phyloP scores from a whole-genome alignment of 805 yeast species.

The Lachancea mirantina region DNA sequence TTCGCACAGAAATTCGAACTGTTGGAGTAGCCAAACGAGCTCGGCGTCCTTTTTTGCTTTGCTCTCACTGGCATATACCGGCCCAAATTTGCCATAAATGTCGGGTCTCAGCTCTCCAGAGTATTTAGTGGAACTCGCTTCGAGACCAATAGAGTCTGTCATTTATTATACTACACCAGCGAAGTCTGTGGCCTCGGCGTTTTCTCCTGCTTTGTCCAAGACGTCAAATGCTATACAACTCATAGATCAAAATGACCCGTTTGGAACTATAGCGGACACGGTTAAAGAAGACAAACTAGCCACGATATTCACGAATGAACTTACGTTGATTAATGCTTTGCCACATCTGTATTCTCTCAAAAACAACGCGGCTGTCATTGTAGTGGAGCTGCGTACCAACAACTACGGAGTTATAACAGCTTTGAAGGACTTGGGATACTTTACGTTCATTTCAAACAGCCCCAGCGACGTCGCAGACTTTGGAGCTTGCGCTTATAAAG shows the following conservation, averaged over 20 bases:
- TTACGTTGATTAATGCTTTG: slow-evolving; percentile 48
- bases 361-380: slow-evolving; percentile 45
- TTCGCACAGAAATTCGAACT: background rate
- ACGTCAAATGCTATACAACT: slow-evolving; percentile 16
- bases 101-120: slow-evolving; percentile 5
- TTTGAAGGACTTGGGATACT: slow-evolving; percentile 60
- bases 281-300: slow-evolving; percentile 23
- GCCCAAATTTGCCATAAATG: slow-evolving; percentile 1
- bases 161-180: slow-evolving; percentile 20
- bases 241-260: slow-evolving; percentile 28
- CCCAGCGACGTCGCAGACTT: slow-evolving; percentile 46
- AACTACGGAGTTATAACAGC: slow-evolving; percentile 70
- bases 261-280: slow-evolving; percentile 17
- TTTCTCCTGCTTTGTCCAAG: slow-evolving; percentile 8
- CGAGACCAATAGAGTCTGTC: slow-evolving; percentile 2
- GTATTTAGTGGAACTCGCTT: slow-evolving; percentile 12
- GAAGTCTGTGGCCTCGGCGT: slow-evolving; percentile 13
- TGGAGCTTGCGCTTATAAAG: slow-evolving; percentile 50
- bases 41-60: background rate
- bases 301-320: slow-evolving; percentile 48
- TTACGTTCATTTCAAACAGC: slow-evolving; percentile 60
- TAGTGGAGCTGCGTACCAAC: slow-evolving; percentile 47
- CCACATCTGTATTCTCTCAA: slow-evolving; percentile 47
- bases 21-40: background rate
- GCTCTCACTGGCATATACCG: background rate